Base-by-base conservation (phyloP, 1,139 yeast genomes). In the Geotrichum cucujoidarum region DNA sequence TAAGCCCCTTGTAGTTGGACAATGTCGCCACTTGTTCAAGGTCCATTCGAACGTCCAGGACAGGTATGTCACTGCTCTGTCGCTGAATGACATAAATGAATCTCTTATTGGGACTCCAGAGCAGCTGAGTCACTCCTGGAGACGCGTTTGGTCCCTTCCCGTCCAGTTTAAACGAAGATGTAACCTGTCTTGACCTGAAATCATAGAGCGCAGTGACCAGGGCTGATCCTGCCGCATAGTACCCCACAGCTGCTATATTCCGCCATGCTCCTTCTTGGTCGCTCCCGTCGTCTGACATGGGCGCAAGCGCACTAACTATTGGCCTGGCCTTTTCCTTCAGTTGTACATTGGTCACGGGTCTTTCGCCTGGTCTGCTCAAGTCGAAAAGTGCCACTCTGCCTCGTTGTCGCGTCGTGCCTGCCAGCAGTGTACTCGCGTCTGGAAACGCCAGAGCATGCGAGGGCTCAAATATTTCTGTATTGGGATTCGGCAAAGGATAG, bases 21-120 rank as follows among this genome's bases (percentile, higher is more conserved):
- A 46, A 14, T 45, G 46, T 20, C 4, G 56, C 58, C 2, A 61
- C 53, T 32, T 50, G 55, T 17, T 53, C 25, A 14, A 66, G 45
- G 11, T 55, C 60, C 67, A 64, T 63, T 20, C 71, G 52, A 1
- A 59, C 21, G 41, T 67, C 71, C 6, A 67, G 49, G 0, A 64
- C 55, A 4, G 52, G 46, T 13, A 67, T 60, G 4, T 38, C 44
- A 3, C 52, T 36, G 1, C 59, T 49, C 22, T 62, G 58, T 40
- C 71, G 53, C 17, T 60, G 49, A 1, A 64, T 40, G 2, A 57
- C 58, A 39, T 54, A 62, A 1, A 66, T 18, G 33, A 59, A 63
- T 16, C 55, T 54, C 11, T 61, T 63, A 50, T 64, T 61, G 0
- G 47, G 34, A 1, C 69, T 57, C 53, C 63, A 66, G 1, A 66